These are phyloP conservation scores for Kalmusia sp. DNA, from an alignment of 2,329 filamentous ascomycete genomes.

Conservation along the genomic window DNA sequence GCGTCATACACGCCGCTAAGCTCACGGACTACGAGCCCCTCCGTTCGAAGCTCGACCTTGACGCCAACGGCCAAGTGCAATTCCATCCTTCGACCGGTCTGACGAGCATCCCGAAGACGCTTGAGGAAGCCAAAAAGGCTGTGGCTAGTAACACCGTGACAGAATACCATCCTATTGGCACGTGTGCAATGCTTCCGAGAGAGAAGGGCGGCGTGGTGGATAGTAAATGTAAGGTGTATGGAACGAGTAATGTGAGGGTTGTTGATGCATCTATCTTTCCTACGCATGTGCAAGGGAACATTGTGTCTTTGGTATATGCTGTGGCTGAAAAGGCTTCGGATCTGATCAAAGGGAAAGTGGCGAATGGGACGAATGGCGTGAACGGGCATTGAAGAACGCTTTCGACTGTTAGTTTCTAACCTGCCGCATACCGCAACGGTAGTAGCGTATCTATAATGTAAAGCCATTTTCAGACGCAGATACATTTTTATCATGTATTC, in stretches of 20 bases:
- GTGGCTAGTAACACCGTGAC: slow-evolving; percentile 25
- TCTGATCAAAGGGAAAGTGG: slow-evolving; percentile 27
- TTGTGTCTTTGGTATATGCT: slow-evolving; percentile 38
- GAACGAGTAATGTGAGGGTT: slow-evolving; percentile 36
- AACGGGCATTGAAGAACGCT: too few relatives aligned
- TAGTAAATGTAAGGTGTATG: slow-evolving; percentile 34
- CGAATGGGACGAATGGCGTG: slow-evolving; percentile 6
- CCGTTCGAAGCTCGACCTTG: slow-evolving; percentile 34
- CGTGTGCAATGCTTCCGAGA: slow-evolving; percentile 40
- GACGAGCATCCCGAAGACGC: slow-evolving; percentile 15
- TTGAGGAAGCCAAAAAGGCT: slow-evolving; percentile 33
- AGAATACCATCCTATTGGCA: slow-evolving; percentile 41
- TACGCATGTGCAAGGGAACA: slow-evolving; percentile 35
- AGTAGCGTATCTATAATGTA: too few relatives aligned
- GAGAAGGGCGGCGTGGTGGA: slow-evolving; percentile 40
- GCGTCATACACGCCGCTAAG: slow-evolving; percentile 38
- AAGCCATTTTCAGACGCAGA: too few relatives aligned
- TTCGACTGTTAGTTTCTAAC: too few relatives aligned
- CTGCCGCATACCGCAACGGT: too few relatives aligned
- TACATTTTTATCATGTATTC: too few relatives aligned
- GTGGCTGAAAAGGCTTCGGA: slow-evolving; percentile 41
- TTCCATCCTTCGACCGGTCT: slow-evolving; percentile 6
- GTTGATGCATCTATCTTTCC: slow-evolving; percentile 39
- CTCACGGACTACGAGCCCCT: slow-evolving; percentile 38
- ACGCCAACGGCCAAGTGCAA: slow-evolving; percentile 25